Evolutionary conservation across 345 rosid species (phyloP).

Genomic region (Gossypium arboreum): DNA sequence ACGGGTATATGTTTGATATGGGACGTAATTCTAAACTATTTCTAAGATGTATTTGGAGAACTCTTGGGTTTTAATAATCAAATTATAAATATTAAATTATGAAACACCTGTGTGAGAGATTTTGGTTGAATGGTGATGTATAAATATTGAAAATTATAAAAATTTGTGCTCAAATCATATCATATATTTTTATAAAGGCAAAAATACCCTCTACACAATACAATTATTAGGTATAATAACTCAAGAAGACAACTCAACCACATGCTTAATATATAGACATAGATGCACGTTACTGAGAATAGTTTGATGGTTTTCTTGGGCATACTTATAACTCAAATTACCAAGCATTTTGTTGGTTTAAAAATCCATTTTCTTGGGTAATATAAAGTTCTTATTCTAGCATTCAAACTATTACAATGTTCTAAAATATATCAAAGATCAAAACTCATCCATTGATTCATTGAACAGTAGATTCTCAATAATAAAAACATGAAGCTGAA

Average conservation of each 20-base stretch:
- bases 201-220: no score
- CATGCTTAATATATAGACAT: no score
- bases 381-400: neutral
- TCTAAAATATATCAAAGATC: slow-evolving; percentile 1
- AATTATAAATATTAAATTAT: neutral
- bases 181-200: no score
- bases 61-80: neutral
- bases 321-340: neutral
- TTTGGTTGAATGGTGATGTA: no score
- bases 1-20: no score
- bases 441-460: slow-evolving; percentile 20
- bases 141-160: no score
- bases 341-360: neutral
- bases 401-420: neutral
- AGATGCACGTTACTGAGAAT: neutral
- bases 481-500: slow-evolving; percentile 5
- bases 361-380: neutral
- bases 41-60: neutral
- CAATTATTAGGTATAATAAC: no score
- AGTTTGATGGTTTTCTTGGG: neutral
- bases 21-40: neutral
- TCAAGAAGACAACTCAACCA: no score
- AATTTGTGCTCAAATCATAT: no score
- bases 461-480: slow-evolving; percentile 9
- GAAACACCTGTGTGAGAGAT: no score